Percentiles rank a stretch among this genome's conserved stretches.
These are phyloP conservation scores for Hevea brasiliensis DNA, from an alignment of 345 rosid genomes.

Conservation along the genomic window DNA sequence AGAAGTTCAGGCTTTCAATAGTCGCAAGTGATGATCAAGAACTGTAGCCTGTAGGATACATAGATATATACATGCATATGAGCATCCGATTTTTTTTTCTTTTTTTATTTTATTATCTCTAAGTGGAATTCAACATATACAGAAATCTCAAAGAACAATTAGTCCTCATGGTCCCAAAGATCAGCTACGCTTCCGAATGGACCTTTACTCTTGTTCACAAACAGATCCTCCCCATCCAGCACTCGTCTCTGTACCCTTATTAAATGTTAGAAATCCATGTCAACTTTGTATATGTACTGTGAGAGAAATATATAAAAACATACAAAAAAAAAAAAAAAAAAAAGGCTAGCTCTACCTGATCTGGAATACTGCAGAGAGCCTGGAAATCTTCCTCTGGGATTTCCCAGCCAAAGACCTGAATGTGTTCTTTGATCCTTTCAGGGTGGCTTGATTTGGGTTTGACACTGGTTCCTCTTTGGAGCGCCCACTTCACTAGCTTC, in stretches of 20 bases:
- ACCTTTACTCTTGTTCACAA: conserved; percentile 41
- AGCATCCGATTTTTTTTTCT: too few species aligned
- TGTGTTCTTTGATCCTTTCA: conserved; percentile 53
- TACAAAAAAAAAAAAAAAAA: too few species aligned
- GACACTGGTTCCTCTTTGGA: conserved; percentile 59
- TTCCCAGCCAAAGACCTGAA: conserved; percentile 48
- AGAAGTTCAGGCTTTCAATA: too few species aligned
- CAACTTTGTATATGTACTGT: not conserved
- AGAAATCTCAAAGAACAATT: conserved; percentile 2
- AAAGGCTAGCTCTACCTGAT: conserved; percentile 36
- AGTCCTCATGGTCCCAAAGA: conserved; percentile 59
- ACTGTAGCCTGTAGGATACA: too few species aligned
- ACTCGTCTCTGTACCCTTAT: conserved; percentile 39
- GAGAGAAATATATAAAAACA: too few species aligned
- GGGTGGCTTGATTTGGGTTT: conserved; percentile 50
- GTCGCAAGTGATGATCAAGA: too few species aligned
- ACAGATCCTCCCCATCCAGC: conserved; percentile 45
- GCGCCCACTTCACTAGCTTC: conserved; percentile 53
- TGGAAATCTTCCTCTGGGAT: conserved; percentile 50
- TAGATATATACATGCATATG: too few species aligned
- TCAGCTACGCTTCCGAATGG: conserved; percentile 53
- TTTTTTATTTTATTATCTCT: too few species aligned
- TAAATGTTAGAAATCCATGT: not conserved
- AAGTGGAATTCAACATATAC: too few species aligned
- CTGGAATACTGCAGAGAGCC: conserved; percentile 37